Base-by-base conservation (phyloP, 2,329 filamentous ascomycete species). In the Diaporthe citrichinensis region DNA sequence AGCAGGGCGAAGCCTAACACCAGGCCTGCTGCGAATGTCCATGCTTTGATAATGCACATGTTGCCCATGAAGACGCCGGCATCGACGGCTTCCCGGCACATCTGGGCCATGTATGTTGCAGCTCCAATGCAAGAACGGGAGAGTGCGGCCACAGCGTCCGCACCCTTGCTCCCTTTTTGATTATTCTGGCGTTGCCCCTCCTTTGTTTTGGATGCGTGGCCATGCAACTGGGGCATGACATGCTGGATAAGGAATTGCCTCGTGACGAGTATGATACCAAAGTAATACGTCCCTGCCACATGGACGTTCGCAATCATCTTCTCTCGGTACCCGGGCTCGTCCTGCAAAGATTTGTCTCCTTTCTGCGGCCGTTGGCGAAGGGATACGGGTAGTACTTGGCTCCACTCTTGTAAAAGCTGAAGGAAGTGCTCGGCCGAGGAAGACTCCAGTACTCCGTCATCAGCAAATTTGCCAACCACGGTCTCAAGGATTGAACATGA, bases 191-290 rank as follows among this genome's bases (percentile, higher is more conserved):
- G 46, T n/a, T 44, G 65, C 23, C 41, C 39, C 2, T 74, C 28
- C 23, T 23, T 67, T 6, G 51, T 53, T 28, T 41, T 58, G 34
- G 53, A 44, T 6, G 71, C 28, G 17, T 55, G 23, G 15, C 74
- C 58, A 12, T 75, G 49, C 20, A 73, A 44, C 39, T 58, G 62
- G 12, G 68, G 73, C 73, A 78, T 77, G n/a, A 77, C 53, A 23
- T 77, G 73, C 5, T 74, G 76, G 20, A 78, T 77, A 0, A 79
- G 73, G 12, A 79, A 73, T 28, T 74, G 77, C 14, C 78, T 71
- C 5, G 78, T 79, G 44, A 78, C 74, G 4, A 79, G 74, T 4
- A 77, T 78, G 25, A 79, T 77, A 36, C 76, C 78, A 71, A 79
- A 79, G 59, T 79, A 79, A 51, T 79, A 79, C 4, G 76, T 73